phyloP scores from a whole-genome alignment of 768 basidiomycete genomes.

The Mycena amicta region DNA sequence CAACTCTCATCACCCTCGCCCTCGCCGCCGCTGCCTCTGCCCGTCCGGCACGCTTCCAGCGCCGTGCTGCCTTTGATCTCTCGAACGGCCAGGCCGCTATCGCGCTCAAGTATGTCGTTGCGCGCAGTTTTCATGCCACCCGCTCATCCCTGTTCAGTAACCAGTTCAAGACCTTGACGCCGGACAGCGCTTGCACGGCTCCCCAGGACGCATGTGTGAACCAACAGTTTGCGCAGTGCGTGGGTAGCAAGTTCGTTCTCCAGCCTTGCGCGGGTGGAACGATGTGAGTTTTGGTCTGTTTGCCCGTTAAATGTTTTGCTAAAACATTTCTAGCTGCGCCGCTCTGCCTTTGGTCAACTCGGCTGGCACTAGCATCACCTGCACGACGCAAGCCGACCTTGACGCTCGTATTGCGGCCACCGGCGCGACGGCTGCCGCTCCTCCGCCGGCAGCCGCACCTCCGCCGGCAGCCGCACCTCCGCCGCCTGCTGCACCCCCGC shows the following conservation, averaged over 20 bases:
- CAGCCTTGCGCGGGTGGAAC: slow-evolving; percentile 38
- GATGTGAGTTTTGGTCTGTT: slow-evolving; percentile 29
- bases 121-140: not conserved
- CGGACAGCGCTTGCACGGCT: slow-evolving; percentile 37
- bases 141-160: slow-evolving; percentile 25
- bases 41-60: slow-evolving; percentile 35
- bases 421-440: slow-evolving; percentile 24
- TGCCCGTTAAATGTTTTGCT: not conserved
- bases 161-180: slow-evolving; percentile 36
- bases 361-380: slow-evolving; percentile 53
- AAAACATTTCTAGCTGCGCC: slow-evolving; percentile 38
- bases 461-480: not conserved
- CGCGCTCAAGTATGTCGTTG: slow-evolving; percentile 38
- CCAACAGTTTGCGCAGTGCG: slow-evolving; percentile 58
- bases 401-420: slow-evolving; percentile 50
- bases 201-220: slow-evolving; percentile 52
- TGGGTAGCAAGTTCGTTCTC: slow-evolving; percentile 45
- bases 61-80: slow-evolving; percentile 35
- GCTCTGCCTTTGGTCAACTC: slow-evolving; percentile 55
- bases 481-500: not conserved
- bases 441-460: slow-evolving; percentile 3
- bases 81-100: slow-evolving; percentile 47
- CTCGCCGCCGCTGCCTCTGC: slow-evolving; percentile 36
- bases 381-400: slow-evolving; percentile 51
- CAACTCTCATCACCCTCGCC: slow-evolving; percentile 38